A percentile compares a stretch with the other conserved stretches of the same genome.
phyloP scores from a whole-genome alignment of 176 grass and related monocot genomes.

The Rhynchospora pubera region DNA sequence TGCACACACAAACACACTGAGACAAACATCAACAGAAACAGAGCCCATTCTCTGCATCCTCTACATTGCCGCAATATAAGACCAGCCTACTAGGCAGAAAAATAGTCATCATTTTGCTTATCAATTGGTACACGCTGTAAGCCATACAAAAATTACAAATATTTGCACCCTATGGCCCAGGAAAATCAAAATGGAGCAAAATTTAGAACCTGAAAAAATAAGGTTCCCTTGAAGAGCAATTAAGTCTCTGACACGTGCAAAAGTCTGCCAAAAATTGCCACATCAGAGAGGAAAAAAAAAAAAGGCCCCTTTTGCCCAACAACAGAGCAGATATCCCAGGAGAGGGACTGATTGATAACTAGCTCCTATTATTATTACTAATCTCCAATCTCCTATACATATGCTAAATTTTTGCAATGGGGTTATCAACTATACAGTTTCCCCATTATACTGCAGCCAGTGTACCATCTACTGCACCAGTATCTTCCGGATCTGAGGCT shows the following conservation, averaged over 20 bases:
- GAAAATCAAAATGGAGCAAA: background rate
- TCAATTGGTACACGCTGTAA: background rate
- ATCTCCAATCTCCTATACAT: conserved; percentile 5
- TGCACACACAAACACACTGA: background rate
- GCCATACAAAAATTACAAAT: background rate
- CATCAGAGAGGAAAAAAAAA: background rate
- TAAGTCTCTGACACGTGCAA: background rate
- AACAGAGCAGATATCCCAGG: background rate
- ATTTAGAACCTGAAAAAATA: background rate
- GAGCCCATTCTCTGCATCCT: background rate
- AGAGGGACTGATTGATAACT: background rate
- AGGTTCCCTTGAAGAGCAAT: background rate
- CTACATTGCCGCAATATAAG: background rate
- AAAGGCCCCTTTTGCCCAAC: background rate
- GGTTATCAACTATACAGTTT: background rate
- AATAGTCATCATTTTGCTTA: background rate
- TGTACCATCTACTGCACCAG: conserved; percentile 50
- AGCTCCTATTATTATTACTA: background rate
- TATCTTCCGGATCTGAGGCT: conserved; percentile 50
- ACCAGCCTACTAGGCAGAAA: background rate
- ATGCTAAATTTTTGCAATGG: background rate
- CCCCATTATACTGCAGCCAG: conserved; percentile 13
- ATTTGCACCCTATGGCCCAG: background rate
- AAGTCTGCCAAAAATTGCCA: background rate
- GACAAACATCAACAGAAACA: background rate